Percentiles rank a stretch among this genome's conserved stretches.
Conservation (phyloP, 164 flowering plant species). For the Aristolochia fimbriata region DNA sequence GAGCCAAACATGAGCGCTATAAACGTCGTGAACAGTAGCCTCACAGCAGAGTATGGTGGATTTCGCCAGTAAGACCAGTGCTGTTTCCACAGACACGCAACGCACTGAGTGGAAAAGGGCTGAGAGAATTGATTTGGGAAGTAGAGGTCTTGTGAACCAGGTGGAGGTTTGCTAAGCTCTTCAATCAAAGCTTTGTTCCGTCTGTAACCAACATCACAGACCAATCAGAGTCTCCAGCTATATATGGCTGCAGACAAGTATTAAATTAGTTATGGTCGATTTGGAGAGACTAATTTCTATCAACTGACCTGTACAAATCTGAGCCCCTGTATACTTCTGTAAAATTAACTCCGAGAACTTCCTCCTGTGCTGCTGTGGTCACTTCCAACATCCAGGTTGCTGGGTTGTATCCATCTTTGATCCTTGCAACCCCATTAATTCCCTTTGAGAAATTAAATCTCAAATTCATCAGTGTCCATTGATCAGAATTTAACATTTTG, state of each 20-base stretch:
- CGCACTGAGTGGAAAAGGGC: constrained; percentile 34
- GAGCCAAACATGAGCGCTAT: constrained; percentile 40
- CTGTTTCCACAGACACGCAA: constrained; percentile 57
- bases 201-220: constrained; percentile 18
- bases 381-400: constrained; percentile 51
- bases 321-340: constrained; percentile 27
- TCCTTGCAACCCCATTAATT: constrained; percentile 26
- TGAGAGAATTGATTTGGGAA: constrained; percentile 35
- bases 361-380: constrained; percentile 25
- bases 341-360: constrained; percentile 19
- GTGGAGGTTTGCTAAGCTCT: constrained; percentile 34
- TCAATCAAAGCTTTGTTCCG: constrained; percentile 37
- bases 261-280: no score
- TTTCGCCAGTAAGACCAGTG: constrained; percentile 44
- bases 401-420: constrained; percentile 36
- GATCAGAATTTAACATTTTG: no score
- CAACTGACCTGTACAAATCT: constrained; percentile 18
- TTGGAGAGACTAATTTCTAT: not conserved
- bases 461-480: not conserved
- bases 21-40: constrained; percentile 32
- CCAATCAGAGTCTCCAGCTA: not conserved
- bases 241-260: no score
- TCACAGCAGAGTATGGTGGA: constrained; percentile 36
- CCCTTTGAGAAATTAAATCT: constrained; percentile 11
- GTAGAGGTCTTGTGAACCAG: constrained; percentile 32